A percentile compares a stretch with the other conserved stretches of the same genome.
These are phyloP conservation scores for Chrysanthemum seticuspe DNA, from an alignment of 129 eudicot genomes.

Conservation along the genomic window DNA sequence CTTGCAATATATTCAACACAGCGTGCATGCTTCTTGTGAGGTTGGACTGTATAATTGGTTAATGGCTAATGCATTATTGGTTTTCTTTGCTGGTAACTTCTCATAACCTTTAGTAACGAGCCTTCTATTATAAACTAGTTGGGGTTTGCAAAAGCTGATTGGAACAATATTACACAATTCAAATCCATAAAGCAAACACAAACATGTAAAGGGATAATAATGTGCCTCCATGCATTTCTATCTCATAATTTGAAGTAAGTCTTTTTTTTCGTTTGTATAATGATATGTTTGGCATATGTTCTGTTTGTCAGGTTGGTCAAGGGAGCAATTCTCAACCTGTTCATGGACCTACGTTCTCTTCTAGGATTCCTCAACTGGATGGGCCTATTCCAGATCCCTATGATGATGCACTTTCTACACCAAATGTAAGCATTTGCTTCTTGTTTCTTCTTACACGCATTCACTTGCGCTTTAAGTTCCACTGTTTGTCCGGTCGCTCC, in stretches of 20 bases:
- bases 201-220: conserved; percentile 5
- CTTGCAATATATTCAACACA: neutral
- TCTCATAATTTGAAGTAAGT: neutral
- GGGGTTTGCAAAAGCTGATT: conserved; percentile 3
- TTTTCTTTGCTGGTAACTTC: neutral
- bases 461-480: neutral
- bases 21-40: conserved; percentile 5
- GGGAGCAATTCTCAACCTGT: conserved; percentile 38
- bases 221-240: neutral
- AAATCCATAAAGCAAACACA: neutral
- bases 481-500: too few species aligned
- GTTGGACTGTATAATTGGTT: neutral
- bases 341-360: conserved; percentile 36
- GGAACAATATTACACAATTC: neutral
- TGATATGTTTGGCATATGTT: conserved; percentile 11
- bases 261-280: neutral
- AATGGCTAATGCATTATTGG: neutral
- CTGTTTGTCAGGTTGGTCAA: conserved; percentile 44
- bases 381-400: conserved; percentile 96
- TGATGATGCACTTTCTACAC: conserved; percentile 96
- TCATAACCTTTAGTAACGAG: neutral
- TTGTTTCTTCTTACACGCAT: neutral
- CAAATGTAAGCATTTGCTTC: conserved; percentile 56
- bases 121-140: neutral
- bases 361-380: conserved; percentile 84